Conservation (phyloP, 2,329 filamentous ascomycete species). For the Pseudocercospora eumusae region DNA sequence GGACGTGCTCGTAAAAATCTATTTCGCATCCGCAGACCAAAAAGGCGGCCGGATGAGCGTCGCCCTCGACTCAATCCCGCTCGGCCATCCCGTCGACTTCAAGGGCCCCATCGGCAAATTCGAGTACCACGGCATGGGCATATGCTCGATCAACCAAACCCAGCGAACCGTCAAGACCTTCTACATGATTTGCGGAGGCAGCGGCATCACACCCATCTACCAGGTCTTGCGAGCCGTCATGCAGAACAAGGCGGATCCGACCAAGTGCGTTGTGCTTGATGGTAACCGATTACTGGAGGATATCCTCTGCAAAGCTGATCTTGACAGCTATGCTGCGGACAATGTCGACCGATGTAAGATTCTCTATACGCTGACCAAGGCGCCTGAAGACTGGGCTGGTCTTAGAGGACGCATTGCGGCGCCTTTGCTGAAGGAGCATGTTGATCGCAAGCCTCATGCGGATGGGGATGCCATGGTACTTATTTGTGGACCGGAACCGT, state of each 20-base stretch:
- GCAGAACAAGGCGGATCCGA: conserved; percentile 63
- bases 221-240: conserved; percentile 77
- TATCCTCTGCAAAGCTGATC: conserved; percentile 74
- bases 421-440: conserved; percentile 63
- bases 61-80: conserved; percentile 70
- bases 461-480: conserved; percentile 62
- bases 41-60: conserved; percentile 79
- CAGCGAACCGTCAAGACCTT: conserved; percentile 64
- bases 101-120: conserved; percentile 89
- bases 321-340: conserved; percentile 62
- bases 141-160: conserved; percentile 61
- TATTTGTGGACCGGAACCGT: conserved; percentile 73
- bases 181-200: conserved; percentile 84
- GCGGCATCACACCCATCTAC: conserved; percentile 90
- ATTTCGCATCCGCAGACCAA: conserved; percentile 60
- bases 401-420: conserved; percentile 66
- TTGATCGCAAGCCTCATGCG: conserved; percentile 39
- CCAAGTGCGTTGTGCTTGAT: conserved; percentile 71
- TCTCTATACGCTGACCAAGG: conserved; percentile 68
- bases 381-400: conserved; percentile 66
- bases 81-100: conserved; percentile 76
- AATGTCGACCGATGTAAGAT: conserved; percentile 63
- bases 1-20: conserved; percentile 80
- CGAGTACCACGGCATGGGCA: conserved; percentile 70
- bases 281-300: conserved; percentile 77